phyloP scores from a whole-genome alignment of 495 filamentous ascomycete species.

The Hypoxylon trugodes region DNA sequence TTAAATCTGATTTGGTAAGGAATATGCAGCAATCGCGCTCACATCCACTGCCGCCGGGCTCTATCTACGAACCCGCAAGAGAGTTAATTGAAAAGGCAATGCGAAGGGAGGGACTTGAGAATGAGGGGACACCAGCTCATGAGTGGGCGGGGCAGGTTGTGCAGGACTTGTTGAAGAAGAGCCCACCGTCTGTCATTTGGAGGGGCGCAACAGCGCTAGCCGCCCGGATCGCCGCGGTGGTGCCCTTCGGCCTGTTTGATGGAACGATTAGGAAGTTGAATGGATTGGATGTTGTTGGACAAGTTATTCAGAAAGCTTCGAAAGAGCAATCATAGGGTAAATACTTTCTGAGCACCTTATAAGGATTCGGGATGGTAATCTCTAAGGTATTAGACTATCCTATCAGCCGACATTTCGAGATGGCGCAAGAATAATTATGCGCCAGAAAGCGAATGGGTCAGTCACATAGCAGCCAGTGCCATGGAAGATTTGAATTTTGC shows the following conservation, averaged over 20 bases:
- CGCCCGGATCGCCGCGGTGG: neutral
- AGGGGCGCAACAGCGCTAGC: neutral
- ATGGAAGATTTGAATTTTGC: no score
- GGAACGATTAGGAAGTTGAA: neutral
- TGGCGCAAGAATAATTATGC: no score
- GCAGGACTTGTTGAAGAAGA: neutral
- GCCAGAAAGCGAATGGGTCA: no score
- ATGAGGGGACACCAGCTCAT: neutral
- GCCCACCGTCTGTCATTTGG: constrained; percentile 6
- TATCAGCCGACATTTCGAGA: no score
- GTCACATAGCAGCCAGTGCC: no score
- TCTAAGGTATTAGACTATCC: no score
- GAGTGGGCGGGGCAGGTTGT: constrained; percentile 1
- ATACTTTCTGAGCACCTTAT: no score
- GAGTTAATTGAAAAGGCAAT: constrained; percentile 19
- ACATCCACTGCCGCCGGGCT: constrained; percentile 8
- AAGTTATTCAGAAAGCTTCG: neutral
- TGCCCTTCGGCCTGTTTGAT: constrained; percentile 3
- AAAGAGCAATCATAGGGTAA: neutral
- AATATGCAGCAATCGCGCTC: neutral
- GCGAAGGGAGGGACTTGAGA: neutral
- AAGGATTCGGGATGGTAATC: no score
- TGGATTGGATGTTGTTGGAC: neutral
- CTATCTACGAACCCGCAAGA: constrained; percentile 17
- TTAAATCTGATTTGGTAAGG: neutral